Base-by-base conservation (phyloP, 2,329 filamentous ascomycete genomes). In the Monosporascus sp. region DNA sequence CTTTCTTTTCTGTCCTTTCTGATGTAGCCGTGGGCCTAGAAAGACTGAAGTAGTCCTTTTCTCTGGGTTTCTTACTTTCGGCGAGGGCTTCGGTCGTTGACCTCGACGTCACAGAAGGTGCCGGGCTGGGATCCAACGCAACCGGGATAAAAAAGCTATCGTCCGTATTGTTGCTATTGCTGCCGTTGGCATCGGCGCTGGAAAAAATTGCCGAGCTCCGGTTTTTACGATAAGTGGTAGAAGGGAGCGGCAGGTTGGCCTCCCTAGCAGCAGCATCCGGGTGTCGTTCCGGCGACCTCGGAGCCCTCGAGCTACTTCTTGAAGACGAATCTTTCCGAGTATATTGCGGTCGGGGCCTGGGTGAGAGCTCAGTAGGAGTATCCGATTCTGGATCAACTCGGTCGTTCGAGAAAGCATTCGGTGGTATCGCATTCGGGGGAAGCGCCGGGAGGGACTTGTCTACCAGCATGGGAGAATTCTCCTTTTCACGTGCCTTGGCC, bases 371-470 rank as follows among this genome's bases (percentile, higher is more conserved):
- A 45, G 82, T 85, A 3, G 86, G 85, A 6, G 81, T 84, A 55
- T 88, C 84, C 35, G 81, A 83, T 57, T 88, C 81, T 48, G 79
- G 72, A 46, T 86, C 70, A 69, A 78, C 70, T 72, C 85, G 66
- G 67, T 84, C 65, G 70, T 77, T 68, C 75, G 82, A 81, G 64
- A 87, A 88, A 3, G 81, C 77, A 58, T 79, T 82, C 41, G 80
- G 78, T 37, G 83, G 77, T 35, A 84, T 77, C 31, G 85, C 87
- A 61, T 83, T 90, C 6, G 89, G 88, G 31, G 93, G 94, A 24
- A 97, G 79, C 25, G 94, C 94, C 20, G 94, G 94, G 37, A 99
- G 76, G 6, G 91, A 96, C 70, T 97, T 97, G 68, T 99, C 93
- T 39, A 89, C 83, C 57, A 90, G 85, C 75, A 85, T 83, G 20